Evolutionary conservation across 306 rosid species (phyloP).

Genomic region (Cercis canadensis): DNA sequence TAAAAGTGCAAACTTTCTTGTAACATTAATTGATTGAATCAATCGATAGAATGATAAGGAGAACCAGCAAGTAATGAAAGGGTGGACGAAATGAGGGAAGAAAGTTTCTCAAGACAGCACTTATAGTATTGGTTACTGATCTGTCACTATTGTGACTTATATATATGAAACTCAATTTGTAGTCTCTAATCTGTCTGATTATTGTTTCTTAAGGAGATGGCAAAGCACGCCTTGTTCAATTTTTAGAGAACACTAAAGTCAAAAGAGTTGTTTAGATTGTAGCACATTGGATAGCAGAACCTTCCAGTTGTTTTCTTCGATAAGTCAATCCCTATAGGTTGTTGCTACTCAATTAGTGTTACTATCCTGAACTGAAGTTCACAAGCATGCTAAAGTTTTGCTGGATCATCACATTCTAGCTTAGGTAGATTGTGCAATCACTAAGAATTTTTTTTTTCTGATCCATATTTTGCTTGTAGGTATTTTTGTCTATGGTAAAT

Average conservation of each 20-base stretch:
- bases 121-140: too few species aligned
- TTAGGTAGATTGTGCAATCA: neutral
- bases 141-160: too few species aligned
- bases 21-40: slow-evolving; percentile 5
- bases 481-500: neutral
- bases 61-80: neutral
- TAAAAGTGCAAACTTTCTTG: neutral
- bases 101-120: too few species aligned
- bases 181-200: slow-evolving; percentile 4
- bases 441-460: neutral
- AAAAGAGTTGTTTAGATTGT: neutral
- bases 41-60: slow-evolving; percentile 6
- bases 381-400: neutral
- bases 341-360: too few species aligned
- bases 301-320: too few species aligned
- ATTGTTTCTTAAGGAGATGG: slow-evolving; percentile 7
- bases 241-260: slow-evolving; percentile 28
- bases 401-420: slow-evolving; percentile 1
- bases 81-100: neutral
- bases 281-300: slow-evolving; percentile 14
- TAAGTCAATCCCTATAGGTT: too few species aligned
- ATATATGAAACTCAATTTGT: too few species aligned
- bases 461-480: neutral
- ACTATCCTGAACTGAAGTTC: neutral
- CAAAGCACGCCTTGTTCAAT: neutral